phyloP scores from a whole-genome alignment of 1,139 yeast species.

The Pichia sp. region DNA sequence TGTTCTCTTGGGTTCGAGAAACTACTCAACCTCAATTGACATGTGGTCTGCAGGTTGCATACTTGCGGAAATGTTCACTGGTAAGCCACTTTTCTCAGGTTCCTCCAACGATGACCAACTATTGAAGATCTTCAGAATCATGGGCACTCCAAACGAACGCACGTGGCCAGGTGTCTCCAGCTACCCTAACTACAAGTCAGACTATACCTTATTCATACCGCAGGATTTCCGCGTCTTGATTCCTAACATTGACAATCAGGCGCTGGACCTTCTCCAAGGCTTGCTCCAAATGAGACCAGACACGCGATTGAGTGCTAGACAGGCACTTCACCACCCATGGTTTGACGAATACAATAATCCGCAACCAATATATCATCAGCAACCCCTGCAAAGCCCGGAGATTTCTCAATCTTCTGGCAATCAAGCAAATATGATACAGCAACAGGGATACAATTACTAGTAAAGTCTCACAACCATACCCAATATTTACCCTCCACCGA shows the following conservation, averaged over 20 bases:
- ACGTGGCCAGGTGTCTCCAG: slow-evolving; percentile 94
- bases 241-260: slow-evolving; percentile 73
- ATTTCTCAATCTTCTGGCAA: not conserved
- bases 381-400: slow-evolving; percentile 9
- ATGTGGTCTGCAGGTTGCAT: slow-evolving; percentile 99
- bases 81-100: slow-evolving; percentile 96
- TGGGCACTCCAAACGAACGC: slow-evolving; percentile 96
- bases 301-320: slow-evolving; percentile 81
- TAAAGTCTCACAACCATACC: no score
- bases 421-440: slow-evolving; percentile 12
- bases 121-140: slow-evolving; percentile 75
- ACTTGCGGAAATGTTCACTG: slow-evolving; percentile 96
- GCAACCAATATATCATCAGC: slow-evolving; percentile 17
- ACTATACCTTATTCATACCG: slow-evolving; percentile 72
- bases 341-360: slow-evolving; percentile 61
- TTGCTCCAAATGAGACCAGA: slow-evolving; percentile 91
- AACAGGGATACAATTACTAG: slow-evolving; percentile 9
- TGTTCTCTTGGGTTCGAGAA: slow-evolving; percentile 88
- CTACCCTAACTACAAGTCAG: slow-evolving; percentile 77
- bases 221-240: slow-evolving; percentile 76
- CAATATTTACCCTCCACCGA: no score
- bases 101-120: slow-evolving; percentile 93
- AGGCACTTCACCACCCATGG: slow-evolving; percentile 94
- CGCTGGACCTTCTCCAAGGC: slow-evolving; percentile 69
- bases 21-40: slow-evolving; percentile 93